phyloP scores from a whole-genome alignment of 768 basidiomycete species.

The Pilatotrama ljubarskyi region DNA sequence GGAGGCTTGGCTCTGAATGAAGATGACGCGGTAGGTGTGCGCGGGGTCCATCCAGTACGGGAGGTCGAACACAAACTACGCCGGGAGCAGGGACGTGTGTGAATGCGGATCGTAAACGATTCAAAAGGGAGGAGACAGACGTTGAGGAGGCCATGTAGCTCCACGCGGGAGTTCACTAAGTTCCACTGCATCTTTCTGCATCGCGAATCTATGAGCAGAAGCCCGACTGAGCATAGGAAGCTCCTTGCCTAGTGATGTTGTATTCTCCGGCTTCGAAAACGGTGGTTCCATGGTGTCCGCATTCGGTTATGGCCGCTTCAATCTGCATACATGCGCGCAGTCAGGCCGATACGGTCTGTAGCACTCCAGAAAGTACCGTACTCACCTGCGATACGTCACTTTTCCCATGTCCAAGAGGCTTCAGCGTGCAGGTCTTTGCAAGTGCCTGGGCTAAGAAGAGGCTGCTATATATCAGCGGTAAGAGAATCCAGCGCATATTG shows the following conservation, averaged over 20 bases:
- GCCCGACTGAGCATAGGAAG: neutral
- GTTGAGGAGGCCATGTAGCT: slow-evolving; percentile 44
- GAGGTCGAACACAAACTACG: slow-evolving; percentile 53
- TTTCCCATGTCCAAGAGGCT: slow-evolving; percentile 24
- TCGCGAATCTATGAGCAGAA: neutral
- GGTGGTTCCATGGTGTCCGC: slow-evolving; percentile 49
- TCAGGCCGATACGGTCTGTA: no score
- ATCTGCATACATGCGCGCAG: slow-evolving; percentile 35
- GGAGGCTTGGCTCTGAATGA: slow-evolving; percentile 63
- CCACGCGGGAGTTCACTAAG: slow-evolving; percentile 42
- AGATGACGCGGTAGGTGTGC: slow-evolving; percentile 61
- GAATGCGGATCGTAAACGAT: neutral
- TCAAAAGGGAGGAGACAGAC: slow-evolving; percentile 30
- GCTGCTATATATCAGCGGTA: neutral
- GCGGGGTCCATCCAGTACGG: slow-evolving; percentile 55
- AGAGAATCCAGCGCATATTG: neutral
- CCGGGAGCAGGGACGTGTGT: neutral
- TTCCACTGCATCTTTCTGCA: slow-evolving; percentile 57
- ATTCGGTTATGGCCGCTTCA: slow-evolving; percentile 47
- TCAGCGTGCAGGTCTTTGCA: slow-evolving; percentile 24
- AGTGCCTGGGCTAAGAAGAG: neutral
- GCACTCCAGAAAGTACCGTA: neutral
- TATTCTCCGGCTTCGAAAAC: slow-evolving; percentile 46
- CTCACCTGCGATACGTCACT: slow-evolving; percentile 30
- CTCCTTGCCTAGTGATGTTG: slow-evolving; percentile 50